Base-by-base conservation (phyloP, 2,329 filamentous ascomycete genomes). In the Magnaporthiopsis rhizophila region DNA sequence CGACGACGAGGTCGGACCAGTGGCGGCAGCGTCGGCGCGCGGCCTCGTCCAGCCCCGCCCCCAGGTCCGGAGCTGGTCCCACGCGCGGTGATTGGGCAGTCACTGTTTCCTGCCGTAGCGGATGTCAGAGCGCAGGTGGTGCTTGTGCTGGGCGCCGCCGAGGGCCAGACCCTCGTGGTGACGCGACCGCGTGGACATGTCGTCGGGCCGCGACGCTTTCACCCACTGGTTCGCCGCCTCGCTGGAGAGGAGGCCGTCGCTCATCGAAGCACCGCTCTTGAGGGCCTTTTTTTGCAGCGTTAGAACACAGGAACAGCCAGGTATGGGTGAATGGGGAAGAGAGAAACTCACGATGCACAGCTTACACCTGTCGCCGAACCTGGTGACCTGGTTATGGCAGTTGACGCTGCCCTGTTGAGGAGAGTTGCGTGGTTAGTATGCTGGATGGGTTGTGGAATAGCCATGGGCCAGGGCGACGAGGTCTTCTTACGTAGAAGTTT, bases 301-400 rank as follows among this genome's bases (percentile, higher is more conserved):
- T 53, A 45, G 15, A n/a, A 13, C 26, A 26, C 38, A 21, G 34
- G 12, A 15, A 5, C 34, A 8, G 11, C n/a, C 26, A 45, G 59
- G 15, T 3, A 15, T 0, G 32, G 34, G 34, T 12, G n/a, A 4
- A 15, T 24, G 58, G 32, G 18, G 18, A 12, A 28, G 18, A 13
- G 60, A 24, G 50, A 53, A 56, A 32, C 61, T 62, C 45, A 62
- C 61, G 50, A 62, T 56, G 38, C 61, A 62, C 12, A 62, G 61
- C 45, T 62, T 66, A 76, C 80, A 75, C 66, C 77, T 71, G 21
- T 58, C 58, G 26, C 45, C 9, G 15, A 56, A 45, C 56, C 36
- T 21, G 21, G 61, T 13, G n/a, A 62, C 61, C 28, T 62, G 61
- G 45, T 62, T 62, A 28, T 56, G 61, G 61, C 61, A 62, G 45